These are phyloP conservation scores for Picocystis sp. DNA, from an alignment of 163 green algal genomes.

Conservation along the genomic window DNA sequence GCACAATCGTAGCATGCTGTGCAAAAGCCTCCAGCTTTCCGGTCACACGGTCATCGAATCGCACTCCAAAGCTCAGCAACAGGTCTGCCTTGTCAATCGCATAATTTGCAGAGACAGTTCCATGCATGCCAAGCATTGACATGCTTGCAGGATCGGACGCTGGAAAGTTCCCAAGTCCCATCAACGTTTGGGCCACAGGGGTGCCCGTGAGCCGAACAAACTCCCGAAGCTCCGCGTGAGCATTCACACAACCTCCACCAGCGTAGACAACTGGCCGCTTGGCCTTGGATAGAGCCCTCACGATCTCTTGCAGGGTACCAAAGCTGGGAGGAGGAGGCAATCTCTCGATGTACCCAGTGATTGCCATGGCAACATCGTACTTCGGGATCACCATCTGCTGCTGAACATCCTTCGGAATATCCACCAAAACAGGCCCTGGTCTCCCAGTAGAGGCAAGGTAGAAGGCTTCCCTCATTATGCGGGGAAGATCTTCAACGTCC, in stretches of 20 bases:
- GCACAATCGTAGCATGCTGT: conserved; percentile 70
- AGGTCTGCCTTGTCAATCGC: conserved; percentile 83
- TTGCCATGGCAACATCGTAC: conserved; percentile 62
- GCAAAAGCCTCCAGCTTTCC: conserved; percentile 96
- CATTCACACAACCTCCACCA: conserved; percentile 81
- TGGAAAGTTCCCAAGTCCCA: conserved; percentile 75
- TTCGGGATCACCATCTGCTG: conserved; percentile 84
- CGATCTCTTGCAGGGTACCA: conserved; percentile 34
- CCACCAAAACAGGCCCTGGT: conserved; percentile 84
- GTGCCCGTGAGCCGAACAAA: conserved; percentile 65
- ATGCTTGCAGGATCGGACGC: conserved; percentile 25
- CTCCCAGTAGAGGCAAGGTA: conserved; percentile 72
- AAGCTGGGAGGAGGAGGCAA: conserved; percentile 33
- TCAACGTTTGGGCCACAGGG: conserved; percentile 82
- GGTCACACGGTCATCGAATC: conserved; percentile 98
- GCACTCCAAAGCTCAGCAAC: conserved; percentile 85
- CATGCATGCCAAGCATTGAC: conserved; percentile 98
- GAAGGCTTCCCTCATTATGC: conserved; percentile 94
- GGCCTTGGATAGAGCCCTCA: conserved; percentile 49
- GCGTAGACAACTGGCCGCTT: conserved; percentile 76
- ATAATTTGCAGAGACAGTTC: conserved; percentile 94
- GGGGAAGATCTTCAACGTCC: conserved; percentile 87
- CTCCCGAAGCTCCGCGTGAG: conserved; percentile 58
- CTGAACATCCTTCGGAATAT: conserved; percentile 96
- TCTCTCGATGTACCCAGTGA: conserved; percentile 71